phyloP scores from a whole-genome alignment of 75 land plant genomes.

The Pseudotsuga menziesii region DNA sequence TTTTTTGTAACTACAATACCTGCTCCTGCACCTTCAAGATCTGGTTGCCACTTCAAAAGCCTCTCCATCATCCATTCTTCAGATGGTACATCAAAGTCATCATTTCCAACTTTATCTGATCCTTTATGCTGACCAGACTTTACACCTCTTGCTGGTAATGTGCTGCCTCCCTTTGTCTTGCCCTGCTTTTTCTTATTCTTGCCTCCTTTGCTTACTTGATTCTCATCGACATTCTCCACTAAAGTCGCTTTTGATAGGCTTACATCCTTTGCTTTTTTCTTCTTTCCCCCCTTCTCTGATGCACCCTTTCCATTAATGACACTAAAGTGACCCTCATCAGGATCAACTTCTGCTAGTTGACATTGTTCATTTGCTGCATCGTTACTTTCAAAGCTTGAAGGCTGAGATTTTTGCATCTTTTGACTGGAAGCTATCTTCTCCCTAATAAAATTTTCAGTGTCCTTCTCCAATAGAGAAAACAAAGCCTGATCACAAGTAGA shows the following conservation, averaged over 20 bases:
- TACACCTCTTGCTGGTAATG: constrained; percentile 21
- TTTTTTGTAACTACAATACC: background rate
- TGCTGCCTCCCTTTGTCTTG: constrained; percentile 45
- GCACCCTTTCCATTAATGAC: constrained; percentile 14
- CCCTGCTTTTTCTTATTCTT: constrained; percentile 63
- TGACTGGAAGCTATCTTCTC: constrained; percentile 11
- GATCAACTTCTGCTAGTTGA: constrained; percentile 21
- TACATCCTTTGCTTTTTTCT: constrained; percentile 48
- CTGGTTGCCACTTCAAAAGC: constrained; percentile 57
- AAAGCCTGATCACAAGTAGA: constrained; percentile 30
- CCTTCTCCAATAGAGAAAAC: constrained; percentile 50
- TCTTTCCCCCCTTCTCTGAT: constrained; percentile 46
- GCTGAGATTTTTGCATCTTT: constrained; percentile 4
- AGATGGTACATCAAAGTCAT: constrained; percentile 41
- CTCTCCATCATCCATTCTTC: constrained; percentile 68
- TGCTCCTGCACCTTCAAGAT: constrained; percentile 70
- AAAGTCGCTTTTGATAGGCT: constrained; percentile 15
- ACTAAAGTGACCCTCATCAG: constrained; percentile 12
- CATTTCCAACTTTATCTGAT: constrained; percentile 27
- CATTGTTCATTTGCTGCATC: constrained; percentile 24
- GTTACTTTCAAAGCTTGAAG: constrained; percentile 10
- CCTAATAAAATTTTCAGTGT: constrained; percentile 32
- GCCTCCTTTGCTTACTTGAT: constrained; percentile 29
- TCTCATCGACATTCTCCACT: constrained; percentile 33
- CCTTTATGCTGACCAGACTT: constrained; percentile 39